phyloP scores from a whole-genome alignment of 176 grass and related monocot genomes.

The Metroxylon sagu region DNA sequence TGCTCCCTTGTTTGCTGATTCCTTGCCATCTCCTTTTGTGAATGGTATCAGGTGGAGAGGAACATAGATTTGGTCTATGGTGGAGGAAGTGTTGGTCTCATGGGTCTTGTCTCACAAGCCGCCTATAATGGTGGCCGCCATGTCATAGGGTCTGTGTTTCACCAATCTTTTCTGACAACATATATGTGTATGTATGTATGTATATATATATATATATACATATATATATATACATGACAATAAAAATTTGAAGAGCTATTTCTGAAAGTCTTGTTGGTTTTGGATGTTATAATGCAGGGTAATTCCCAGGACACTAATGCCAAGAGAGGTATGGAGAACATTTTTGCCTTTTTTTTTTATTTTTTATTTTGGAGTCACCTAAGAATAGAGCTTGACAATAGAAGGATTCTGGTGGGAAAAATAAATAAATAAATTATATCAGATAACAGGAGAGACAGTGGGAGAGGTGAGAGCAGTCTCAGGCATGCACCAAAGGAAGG shows the following conservation, averaged over 20 bases:
- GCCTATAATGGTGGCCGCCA: constrained; percentile 1
- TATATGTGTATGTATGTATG: no score
- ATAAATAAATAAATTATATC: neutral
- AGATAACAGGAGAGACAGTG: constrained; percentile 6
- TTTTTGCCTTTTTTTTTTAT: neutral
- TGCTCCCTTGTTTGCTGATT: no score
- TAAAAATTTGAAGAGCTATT: no score
- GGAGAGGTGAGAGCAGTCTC: constrained; percentile 9
- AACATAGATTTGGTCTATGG: constrained; percentile 1
- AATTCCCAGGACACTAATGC: constrained; percentile 5
- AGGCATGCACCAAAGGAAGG: constrained; percentile 13
- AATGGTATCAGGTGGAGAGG: neutral
- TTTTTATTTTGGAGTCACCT: no score
- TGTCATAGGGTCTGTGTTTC: neutral
- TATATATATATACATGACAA: no score
- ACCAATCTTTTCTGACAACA: no score
- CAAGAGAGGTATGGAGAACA: neutral
- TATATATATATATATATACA: no score
- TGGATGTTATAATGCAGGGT: neutral
- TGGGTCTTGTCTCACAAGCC: neutral
- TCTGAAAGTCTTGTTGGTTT: no score
- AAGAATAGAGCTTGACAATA: no score
- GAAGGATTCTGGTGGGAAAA: neutral
- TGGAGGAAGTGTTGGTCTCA: neutral
- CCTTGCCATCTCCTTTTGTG: no score